These are phyloP conservation scores for Favolaschia claudopus DNA, from an alignment of 768 basidiomycete genomes.

Conservation along the genomic window DNA sequence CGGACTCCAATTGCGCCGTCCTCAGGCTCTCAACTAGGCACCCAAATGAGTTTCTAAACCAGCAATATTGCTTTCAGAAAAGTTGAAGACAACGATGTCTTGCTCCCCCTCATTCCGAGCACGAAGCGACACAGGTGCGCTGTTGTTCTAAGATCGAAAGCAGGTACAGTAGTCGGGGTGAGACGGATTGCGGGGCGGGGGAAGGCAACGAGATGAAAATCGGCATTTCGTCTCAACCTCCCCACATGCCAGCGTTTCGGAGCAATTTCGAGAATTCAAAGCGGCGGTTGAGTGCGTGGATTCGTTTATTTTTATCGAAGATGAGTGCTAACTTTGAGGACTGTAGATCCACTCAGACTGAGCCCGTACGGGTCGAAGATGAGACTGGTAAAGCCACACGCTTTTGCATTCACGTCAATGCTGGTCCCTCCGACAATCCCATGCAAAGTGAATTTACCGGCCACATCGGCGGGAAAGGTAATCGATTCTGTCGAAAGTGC, in stretches of 20 bases:
- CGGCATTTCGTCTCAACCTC: slow-evolving; percentile 51
- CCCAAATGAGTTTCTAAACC: too few relatives aligned
- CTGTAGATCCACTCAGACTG: slow-evolving; percentile 40
- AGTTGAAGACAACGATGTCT: too few relatives aligned
- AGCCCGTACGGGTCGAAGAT: slow-evolving; percentile 42
- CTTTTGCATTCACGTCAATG: slow-evolving; percentile 37
- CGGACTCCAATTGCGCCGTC: too few relatives aligned
- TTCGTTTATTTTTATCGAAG: neutral
- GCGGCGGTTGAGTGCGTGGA: slow-evolving; percentile 40
- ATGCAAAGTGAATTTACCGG: slow-evolving; percentile 45
- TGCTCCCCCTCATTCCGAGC: too few relatives aligned
- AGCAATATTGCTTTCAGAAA: too few relatives aligned
- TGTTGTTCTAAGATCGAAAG: too few relatives aligned
- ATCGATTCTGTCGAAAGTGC: slow-evolving; percentile 50
- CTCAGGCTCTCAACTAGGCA: too few relatives aligned
- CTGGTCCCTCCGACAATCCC: slow-evolving; percentile 47
- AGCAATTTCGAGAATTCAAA: slow-evolving; percentile 46
- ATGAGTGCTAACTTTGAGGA: too few relatives aligned
- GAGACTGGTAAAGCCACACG: slow-evolving; percentile 30
- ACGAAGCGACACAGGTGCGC: too few relatives aligned
- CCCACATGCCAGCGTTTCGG: slow-evolving; percentile 41
- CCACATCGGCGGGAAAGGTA: slow-evolving; percentile 51
- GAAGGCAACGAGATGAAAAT: too few relatives aligned
- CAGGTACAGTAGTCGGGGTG: too few relatives aligned
- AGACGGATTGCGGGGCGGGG: too few relatives aligned